These are phyloP conservation scores for Blastobotrys capitulatus DNA, from an alignment of 1,139 yeast species.

Conservation along the genomic window DNA sequence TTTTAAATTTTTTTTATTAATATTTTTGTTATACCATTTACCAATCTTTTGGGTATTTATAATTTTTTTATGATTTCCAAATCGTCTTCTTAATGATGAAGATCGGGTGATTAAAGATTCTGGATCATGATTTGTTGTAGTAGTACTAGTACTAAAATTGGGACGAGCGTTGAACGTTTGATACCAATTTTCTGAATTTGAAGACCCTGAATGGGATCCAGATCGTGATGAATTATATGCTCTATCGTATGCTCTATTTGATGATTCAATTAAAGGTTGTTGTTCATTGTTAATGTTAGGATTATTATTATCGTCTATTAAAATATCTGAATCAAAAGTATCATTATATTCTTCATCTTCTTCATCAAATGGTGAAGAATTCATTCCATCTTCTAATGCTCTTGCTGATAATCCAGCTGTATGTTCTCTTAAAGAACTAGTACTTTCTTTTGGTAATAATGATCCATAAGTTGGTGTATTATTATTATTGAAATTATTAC, in stretches of 20 bases:
- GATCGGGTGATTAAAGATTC: no score
- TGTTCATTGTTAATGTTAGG: no score
- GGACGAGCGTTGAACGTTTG: not conserved
- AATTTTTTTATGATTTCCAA: not conserved
- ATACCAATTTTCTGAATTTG: not conserved
- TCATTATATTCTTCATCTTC: not conserved
- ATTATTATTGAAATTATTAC: not conserved
- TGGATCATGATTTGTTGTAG: no score
- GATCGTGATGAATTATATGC: not conserved
- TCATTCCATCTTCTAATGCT: slow-evolving; percentile 43
- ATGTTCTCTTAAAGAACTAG: slow-evolving; percentile 50
- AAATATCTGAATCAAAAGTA: not conserved
- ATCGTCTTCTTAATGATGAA: slow-evolving; percentile 3
- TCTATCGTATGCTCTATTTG: not conserved
- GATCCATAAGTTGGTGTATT: slow-evolving; percentile 1
- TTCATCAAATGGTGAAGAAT: not conserved
- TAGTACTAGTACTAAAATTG: not conserved
- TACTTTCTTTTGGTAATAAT: slow-evolving; percentile 6
- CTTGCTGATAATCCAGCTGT: slow-evolving; percentile 58
- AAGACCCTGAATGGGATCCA: not conserved
- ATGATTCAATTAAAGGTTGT: not conserved
- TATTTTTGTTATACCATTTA: slow-evolving; percentile 2
- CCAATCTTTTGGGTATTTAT: not conserved
- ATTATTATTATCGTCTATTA: not conserved
- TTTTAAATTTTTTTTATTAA: slow-evolving; percentile 4